phyloP scores from a whole-genome alignment of 768 basidiomycete species.

The Boletus sensibilis region DNA sequence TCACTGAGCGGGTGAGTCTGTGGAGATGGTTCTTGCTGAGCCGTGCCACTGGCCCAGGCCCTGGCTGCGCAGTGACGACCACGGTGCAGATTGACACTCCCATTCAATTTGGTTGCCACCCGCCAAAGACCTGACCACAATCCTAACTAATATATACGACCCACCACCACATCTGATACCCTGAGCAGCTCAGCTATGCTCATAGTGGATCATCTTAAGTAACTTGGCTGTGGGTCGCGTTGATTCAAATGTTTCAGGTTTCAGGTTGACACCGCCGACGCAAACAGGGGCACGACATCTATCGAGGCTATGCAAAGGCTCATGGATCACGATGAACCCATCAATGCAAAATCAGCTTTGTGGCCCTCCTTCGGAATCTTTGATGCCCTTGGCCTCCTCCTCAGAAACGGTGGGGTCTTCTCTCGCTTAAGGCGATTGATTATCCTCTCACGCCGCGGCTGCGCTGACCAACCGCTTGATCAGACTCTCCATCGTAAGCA shows the following conservation, averaged over 20 bases:
- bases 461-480: neutral
- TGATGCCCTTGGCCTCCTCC: conserved; percentile 1
- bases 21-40: conserved; percentile 27
- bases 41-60: conserved; percentile 24
- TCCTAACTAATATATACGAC: conserved; percentile 4
- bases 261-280: neutral
- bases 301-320: neutral
- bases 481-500: neutral
- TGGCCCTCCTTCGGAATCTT: conserved; percentile 5
- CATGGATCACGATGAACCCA: neutral
- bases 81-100: conserved; percentile 23
- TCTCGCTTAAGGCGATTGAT: conserved; percentile 5
- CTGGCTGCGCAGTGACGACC: conserved; percentile 33
- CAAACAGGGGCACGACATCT: neutral
- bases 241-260: neutral
- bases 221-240: neutral
- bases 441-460: conserved; percentile 11
- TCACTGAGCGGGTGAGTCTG: conserved; percentile 8
- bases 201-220: neutral
- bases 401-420: conserved; percentile 1
- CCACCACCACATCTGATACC: neutral
- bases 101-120: conserved; percentile 17
- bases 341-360: conserved; percentile 6
- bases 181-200: neutral
- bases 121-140: conserved; percentile 8